Evolutionary conservation across 768 basidiomycete genomes (phyloP).

Genomic region (Chalciporus sphaerocephalus): DNA sequence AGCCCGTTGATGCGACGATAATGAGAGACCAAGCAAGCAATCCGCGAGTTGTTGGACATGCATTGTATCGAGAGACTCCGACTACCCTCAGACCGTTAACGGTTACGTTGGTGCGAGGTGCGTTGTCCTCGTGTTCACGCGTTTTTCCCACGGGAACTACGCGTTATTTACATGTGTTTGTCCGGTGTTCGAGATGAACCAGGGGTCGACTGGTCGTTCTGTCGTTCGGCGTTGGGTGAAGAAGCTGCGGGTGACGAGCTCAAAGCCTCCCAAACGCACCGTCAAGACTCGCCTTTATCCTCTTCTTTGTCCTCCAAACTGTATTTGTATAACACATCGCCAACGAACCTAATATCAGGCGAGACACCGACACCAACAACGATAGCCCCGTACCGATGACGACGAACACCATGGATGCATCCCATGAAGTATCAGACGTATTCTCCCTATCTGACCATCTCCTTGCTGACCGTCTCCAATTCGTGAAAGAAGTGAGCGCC

Average conservation of each 20-base stretch:
- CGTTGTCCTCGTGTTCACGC: conserved; percentile 19
- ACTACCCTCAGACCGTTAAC: too few relatives aligned
- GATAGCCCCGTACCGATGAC: neutral
- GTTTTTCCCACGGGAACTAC: conserved; percentile 25
- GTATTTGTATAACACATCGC: conserved; percentile 24
- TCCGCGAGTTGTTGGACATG: too few relatives aligned
- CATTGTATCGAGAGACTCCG: too few relatives aligned
- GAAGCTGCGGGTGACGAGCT: conserved; percentile 5
- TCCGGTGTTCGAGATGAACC: conserved; percentile 21
- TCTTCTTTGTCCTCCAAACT: conserved; percentile 1
- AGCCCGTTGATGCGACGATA: too few relatives aligned
- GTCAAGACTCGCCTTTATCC: neutral
- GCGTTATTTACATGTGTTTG: conserved; percentile 30
- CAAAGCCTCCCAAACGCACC: neutral
- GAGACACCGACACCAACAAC: neutral
- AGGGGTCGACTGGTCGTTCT: neutral
- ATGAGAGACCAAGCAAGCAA: too few relatives aligned
- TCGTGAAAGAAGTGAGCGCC: conserved; percentile 64
- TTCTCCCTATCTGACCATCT: conserved; percentile 73
- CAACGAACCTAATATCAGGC: neutral
- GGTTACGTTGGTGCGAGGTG: conserved; percentile 19
- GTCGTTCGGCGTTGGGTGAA: conserved; percentile 4
- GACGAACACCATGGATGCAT: conserved; percentile 20
- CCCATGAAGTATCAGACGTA: conserved; percentile 44
- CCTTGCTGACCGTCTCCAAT: conserved; percentile 65